Conservation (phyloP, 2,329 filamentous ascomycete genomes). For the Ampelomyces quisqualis region DNA sequence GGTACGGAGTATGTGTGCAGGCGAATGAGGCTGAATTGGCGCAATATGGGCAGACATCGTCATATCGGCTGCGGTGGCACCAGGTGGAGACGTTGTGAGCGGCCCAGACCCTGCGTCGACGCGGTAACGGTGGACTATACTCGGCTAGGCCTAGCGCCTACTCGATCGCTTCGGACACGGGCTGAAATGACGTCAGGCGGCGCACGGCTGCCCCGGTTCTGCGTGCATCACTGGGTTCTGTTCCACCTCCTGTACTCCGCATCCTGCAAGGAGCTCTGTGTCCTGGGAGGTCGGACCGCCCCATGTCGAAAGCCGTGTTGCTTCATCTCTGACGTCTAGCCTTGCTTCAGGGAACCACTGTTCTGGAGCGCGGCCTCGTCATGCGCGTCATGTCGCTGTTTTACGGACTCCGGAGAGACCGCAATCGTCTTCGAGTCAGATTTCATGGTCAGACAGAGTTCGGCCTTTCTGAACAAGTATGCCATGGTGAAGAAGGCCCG, state of each 20-base stretch:
- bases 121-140: constrained; percentile 5
- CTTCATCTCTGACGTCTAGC: constrained; percentile 5
- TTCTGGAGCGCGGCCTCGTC: not conserved
- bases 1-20: not conserved
- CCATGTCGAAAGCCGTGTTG: not conserved
- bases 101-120: constrained; percentile 21
- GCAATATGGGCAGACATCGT: constrained; percentile 14
- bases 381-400: constrained; percentile 3
- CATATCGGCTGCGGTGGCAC: constrained; percentile 22
- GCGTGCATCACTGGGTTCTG: constrained; percentile 2
- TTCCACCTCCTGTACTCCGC: constrained; percentile 15
- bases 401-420: not conserved
- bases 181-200: constrained; percentile 19
- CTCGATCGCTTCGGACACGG: constrained; percentile 6
- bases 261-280: not conserved
- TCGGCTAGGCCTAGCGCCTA: not conserved
- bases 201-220: constrained; percentile 11
- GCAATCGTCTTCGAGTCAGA: not conserved
- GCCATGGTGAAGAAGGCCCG: not conserved
- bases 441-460: not conserved
- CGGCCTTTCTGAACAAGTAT: constrained; percentile 1
- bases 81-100: constrained; percentile 8
- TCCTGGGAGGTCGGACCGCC: not conserved
- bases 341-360: not conserved
- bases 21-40: constrained; percentile 15